Conservation (phyloP, 2,329 filamentous ascomycete genomes). For the Paraconiothyrium brasiliense region DNA sequence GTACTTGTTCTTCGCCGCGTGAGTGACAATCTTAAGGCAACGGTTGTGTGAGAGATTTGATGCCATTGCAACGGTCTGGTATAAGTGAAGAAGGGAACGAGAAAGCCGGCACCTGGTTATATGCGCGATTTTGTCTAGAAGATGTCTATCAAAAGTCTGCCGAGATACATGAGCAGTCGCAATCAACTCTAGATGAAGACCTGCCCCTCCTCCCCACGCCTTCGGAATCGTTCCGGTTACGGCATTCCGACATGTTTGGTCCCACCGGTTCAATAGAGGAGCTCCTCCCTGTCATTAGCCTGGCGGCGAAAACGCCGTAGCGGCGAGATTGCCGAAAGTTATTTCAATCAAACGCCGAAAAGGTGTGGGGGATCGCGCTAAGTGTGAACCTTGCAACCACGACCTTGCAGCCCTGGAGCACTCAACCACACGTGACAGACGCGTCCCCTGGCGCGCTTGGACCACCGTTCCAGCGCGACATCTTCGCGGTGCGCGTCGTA, state of each 20-base stretch:
- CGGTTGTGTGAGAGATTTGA: conserved; percentile 57
- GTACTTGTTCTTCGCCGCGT: conserved; percentile 65
- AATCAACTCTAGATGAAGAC: conserved; percentile 9
- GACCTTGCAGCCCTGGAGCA: not conserved
- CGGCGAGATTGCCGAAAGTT: not conserved
- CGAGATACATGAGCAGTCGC: not conserved
- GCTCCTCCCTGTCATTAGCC: not conserved
- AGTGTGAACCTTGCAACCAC: too few relatives aligned
- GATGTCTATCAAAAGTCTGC: not conserved
- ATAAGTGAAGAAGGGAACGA: conserved; percentile 8
- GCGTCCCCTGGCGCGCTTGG: not conserved
- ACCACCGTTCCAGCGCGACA: conserved; percentile 5
- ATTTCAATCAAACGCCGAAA: not conserved
- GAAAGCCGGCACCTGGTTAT: not conserved
- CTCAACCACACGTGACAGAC: not conserved
- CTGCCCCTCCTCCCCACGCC: conserved; percentile 8
- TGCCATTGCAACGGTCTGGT: conserved; percentile 59
- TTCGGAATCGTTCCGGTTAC: conserved; percentile 9
- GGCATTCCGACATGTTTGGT: not conserved
- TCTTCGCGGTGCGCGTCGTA: conserved; percentile 7
- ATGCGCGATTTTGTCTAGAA: conserved; percentile 12
- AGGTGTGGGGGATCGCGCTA: not conserved
- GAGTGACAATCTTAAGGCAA: conserved; percentile 61
- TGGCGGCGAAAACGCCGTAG: not conserved
- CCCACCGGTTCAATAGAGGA: conserved; percentile 1